phyloP scores from a whole-genome alignment of 83 land plant species.

The Picea abies region DNA sequence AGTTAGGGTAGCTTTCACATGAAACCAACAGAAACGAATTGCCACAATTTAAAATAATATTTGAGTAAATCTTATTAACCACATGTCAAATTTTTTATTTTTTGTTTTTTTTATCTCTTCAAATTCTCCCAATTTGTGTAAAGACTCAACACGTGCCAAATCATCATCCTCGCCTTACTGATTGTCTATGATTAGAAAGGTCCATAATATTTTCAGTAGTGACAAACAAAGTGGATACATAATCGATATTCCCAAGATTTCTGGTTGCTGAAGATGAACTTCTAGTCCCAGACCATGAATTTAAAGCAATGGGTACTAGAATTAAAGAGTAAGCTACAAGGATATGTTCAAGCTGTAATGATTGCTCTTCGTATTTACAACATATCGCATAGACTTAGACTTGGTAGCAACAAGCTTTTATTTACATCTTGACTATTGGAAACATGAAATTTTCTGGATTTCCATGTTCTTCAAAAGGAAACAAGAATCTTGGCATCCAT shows the following conservation, averaged over 20 bases:
- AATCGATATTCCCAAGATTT: background rate
- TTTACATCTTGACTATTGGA: conserved; percentile 6
- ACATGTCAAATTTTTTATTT: too few relatives aligned
- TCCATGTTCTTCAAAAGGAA: conserved; percentile 1
- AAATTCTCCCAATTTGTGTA: too few relatives aligned
- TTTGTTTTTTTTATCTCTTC: too few relatives aligned
- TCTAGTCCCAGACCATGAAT: background rate
- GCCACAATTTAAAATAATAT: too few relatives aligned
- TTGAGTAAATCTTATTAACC: too few relatives aligned
- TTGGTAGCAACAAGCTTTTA: background rate
- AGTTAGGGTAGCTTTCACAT: too few relatives aligned
- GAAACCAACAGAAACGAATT: too few relatives aligned
- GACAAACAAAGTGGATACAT: background rate
- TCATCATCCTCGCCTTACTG: background rate
- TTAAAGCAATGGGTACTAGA: background rate
- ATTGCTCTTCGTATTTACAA: conserved; percentile 1
- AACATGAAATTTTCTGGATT: background rate
- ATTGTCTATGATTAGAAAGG: background rate
- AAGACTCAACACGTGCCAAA: too few relatives aligned
- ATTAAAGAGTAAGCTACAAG: conserved; percentile 5
- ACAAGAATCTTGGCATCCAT: conserved; percentile 11
- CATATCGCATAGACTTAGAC: conserved; percentile 1
- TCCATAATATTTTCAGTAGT: background rate
- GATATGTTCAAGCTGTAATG: background rate
- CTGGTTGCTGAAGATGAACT: conserved; percentile 4